Percentiles rank a stretch among this genome's conserved stretches.
These are phyloP conservation scores for Paraphoma chrysanthemicola DNA, from an alignment of 2,329 filamentous ascomycete species.

Conservation along the genomic window DNA sequence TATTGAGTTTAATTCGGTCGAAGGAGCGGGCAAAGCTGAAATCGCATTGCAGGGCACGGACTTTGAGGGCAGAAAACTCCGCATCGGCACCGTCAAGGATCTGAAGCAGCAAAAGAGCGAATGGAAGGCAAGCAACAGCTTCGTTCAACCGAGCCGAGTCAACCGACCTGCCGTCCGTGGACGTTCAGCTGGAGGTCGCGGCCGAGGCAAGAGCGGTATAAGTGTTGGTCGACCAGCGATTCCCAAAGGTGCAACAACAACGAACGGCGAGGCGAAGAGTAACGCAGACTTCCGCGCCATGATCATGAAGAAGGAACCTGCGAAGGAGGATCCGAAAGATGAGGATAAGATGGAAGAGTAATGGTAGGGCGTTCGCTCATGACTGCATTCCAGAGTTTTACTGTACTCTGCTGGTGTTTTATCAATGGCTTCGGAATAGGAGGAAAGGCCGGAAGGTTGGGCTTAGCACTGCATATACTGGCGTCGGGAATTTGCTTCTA, in stretches of 20 bases:
- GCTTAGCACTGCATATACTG: neutral
- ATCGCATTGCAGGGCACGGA: slow-evolving; percentile 51
- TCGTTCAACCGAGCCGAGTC: slow-evolving; percentile 35
- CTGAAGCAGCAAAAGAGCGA: slow-evolving; percentile 47
- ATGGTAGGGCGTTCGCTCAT: slow-evolving; percentile 19
- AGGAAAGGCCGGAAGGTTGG: neutral
- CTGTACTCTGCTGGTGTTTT: slow-evolving; percentile 18
- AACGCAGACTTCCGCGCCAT: slow-evolving; percentile 66
- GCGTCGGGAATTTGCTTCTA: neutral
- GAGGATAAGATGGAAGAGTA: slow-evolving; percentile 35
- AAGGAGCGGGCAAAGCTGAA: slow-evolving; percentile 75
- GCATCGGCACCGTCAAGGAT: slow-evolving; percentile 60
- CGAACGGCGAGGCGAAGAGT: slow-evolving; percentile 53
- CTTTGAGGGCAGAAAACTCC: slow-evolving; percentile 49
- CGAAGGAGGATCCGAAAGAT: slow-evolving; percentile 20
- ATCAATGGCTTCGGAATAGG: neutral
- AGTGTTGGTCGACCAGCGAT: slow-evolving; percentile 34
- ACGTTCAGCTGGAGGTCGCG: slow-evolving; percentile 25
- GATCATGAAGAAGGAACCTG: slow-evolving; percentile 53
- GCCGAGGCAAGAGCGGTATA: slow-evolving; percentile 32
- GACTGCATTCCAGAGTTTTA: slow-evolving; percentile 17
- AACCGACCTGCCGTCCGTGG: slow-evolving; percentile 36
- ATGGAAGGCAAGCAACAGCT: slow-evolving; percentile 48
- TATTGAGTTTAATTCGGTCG: slow-evolving; percentile 77
- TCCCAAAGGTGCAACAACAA: slow-evolving; percentile 18